Conservation (phyloP, 192 early-diverging fungal genomes). For the Glomus cerebriforme region DNA sequence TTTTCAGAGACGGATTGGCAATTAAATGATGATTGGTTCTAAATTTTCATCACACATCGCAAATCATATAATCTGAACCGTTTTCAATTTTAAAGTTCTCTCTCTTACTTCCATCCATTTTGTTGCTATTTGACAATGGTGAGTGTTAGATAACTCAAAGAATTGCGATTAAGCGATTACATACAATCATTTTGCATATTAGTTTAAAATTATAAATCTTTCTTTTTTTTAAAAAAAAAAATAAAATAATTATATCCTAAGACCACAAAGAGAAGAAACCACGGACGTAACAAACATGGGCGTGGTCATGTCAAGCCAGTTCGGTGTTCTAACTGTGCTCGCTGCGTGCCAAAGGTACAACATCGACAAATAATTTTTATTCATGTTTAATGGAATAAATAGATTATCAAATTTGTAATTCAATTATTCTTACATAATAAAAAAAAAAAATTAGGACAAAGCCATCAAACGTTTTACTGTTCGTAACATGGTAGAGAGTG, state of each 20-base stretch:
- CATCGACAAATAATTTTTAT: not conserved
- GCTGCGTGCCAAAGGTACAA: slow-evolving; percentile 81
- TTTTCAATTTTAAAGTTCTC: not conserved
- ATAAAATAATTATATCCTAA: slow-evolving; percentile 38
- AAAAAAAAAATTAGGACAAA: slow-evolving; percentile 75
- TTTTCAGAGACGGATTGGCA: too few relatives aligned
- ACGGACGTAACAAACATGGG: slow-evolving; percentile 99
- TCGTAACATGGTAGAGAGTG: slow-evolving; percentile 98
- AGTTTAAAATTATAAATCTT: not conserved
- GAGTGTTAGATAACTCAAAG: not conserved
- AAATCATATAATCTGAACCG: too few relatives aligned
- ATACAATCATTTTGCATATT: not conserved
- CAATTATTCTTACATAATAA: not conserved
- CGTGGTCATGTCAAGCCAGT: slow-evolving; percentile 98
- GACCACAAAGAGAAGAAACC: slow-evolving; percentile 99
- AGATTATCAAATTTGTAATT: not conserved
- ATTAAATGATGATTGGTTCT: too few relatives aligned
- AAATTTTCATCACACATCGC: too few relatives aligned
- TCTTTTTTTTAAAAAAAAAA: not conserved
- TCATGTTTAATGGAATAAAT: not conserved
- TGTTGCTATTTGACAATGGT: slow-evolving; percentile 14
- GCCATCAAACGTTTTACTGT: slow-evolving; percentile 99
- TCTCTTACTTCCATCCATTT: slow-evolving; percentile 3
- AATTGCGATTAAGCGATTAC: not conserved
- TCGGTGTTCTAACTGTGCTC: slow-evolving; percentile 98